Evolutionary conservation across 352 stramenopile species (phyloP), one percentile per base, ranked within the genome.

Genomic region (Phytophthora pistaciae): DNA sequence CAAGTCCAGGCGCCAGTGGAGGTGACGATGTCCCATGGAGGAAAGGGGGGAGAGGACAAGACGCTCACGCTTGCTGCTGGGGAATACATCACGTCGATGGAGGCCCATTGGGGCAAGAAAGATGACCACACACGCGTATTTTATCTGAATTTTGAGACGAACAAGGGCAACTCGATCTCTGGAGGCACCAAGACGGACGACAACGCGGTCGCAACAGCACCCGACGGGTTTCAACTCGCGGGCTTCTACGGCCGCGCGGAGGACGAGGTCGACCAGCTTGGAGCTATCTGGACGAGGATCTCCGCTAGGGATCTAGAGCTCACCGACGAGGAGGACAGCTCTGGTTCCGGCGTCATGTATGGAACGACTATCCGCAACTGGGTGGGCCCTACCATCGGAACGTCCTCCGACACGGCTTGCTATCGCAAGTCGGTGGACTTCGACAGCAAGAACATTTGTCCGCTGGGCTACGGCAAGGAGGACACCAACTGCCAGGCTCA

Each of bases 401-500:
- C 29, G 4, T 10, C 27, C 0, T 20, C 21, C 9, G 53, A 59
- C 27, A 59, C 53, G 1, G 53, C 53, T 18, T 59, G 53, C 53
- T 59, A 59, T 20, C 53, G 53, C 2, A 59, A 59, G n/a, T 59
- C 53, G n/a, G 29, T 44, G 13, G n/a, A 59, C n/a, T 59, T 59
- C n/a, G 29, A 61, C 29, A 64, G 56, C 31, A 53, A 52, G 18
- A 58, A 57, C 4, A 21, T 29, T 14, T 78, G 70, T 36, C 60
- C 70, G 13, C 27, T 31, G 54, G 70, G 66, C 5, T 78, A 68
- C 53, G 56, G 21, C 20, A 59, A 60, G 8, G 42, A 62, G 3
- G 27, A 62, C 6, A 49, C 31, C 3, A 38, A 16, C 2, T 74
- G 70, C 40, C 8, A 70, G 8, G 61, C 70, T n/a, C 57, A 82